A percentile compares a stretch with the other conserved stretches of the same genome.
These are phyloP conservation scores for Candida krabiensis DNA, from an alignment of 805 yeast species.

Conservation along the genomic window DNA sequence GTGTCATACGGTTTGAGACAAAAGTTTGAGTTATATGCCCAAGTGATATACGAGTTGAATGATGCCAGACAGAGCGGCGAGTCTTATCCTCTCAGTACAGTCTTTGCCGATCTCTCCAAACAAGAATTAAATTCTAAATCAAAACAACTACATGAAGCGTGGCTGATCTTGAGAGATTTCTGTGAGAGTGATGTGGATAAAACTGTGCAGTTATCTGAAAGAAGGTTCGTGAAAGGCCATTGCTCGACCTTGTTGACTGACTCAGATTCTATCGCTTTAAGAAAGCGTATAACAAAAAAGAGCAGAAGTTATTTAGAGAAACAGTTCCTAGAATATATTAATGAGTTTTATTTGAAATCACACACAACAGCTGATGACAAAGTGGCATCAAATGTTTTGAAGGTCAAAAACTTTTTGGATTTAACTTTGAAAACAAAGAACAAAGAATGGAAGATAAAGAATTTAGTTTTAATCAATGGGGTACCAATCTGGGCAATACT, in stretches of 20 bases:
- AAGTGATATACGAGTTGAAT: constrained; percentile 67
- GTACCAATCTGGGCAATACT: constrained; percentile 93
- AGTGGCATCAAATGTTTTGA: constrained; percentile 58
- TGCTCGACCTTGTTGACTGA: constrained; percentile 24
- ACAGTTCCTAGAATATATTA: constrained; percentile 77
- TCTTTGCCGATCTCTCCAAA: constrained; percentile 59
- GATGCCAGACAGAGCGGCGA: constrained; percentile 57
- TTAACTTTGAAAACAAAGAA: constrained; percentile 41
- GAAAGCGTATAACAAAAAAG: constrained; percentile 49
- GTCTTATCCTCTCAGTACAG: constrained; percentile 57
- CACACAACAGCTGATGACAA: constrained; percentile 24
- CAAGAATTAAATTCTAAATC: constrained; percentile 61
- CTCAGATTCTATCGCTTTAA: constrained; percentile 36
- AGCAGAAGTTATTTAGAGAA: constrained; percentile 64
- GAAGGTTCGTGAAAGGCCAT: constrained; percentile 34
- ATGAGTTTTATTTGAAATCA: constrained; percentile 55
- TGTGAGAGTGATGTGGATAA: constrained; percentile 38
- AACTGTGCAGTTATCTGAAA: constrained; percentile 27
- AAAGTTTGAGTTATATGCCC: constrained; percentile 74
- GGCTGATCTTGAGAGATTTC: constrained; percentile 62
- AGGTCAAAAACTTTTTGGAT: constrained; percentile 63
- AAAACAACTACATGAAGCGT: constrained; percentile 70
- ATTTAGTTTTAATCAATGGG: constrained; percentile 70
- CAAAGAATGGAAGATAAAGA: constrained; percentile 49
- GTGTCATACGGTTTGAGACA: constrained; percentile 41